Conservation (phyloP, 257 asterid species). For the Lavandula angustifolia region DNA sequence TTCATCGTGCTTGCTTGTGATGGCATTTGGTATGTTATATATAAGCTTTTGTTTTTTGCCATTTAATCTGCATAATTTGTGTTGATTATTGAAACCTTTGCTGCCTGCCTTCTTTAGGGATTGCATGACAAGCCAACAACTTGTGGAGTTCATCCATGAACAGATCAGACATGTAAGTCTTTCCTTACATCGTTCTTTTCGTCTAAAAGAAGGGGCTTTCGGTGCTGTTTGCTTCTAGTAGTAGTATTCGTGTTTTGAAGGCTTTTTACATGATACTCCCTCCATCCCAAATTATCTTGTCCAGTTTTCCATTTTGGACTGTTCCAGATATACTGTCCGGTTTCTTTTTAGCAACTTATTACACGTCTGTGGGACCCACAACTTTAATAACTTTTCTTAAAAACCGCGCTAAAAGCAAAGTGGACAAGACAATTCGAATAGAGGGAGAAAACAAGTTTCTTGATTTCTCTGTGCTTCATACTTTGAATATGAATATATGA, state of each 20-base stretch:
- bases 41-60: slow-evolving; percentile 11
- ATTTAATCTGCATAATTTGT: background rate
- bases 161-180: slow-evolving; percentile 75
- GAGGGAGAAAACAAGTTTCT: too few relatives aligned
- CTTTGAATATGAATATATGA: background rate
- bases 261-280: background rate
- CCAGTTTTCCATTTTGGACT: too few relatives aligned
- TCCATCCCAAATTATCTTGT: too few relatives aligned
- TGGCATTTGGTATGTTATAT: slow-evolving; percentile 82
- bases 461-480: background rate
- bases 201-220: background rate
- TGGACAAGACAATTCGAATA: too few relatives aligned
- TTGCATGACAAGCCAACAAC: slow-evolving; percentile 96
- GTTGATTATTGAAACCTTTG: background rate
- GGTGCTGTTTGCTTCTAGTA: background rate
- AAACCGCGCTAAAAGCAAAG: too few relatives aligned
- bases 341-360: too few relatives aligned
- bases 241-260: background rate
- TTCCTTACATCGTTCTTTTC: background rate
- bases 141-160: slow-evolving; percentile 82
- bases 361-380: too few relatives aligned
- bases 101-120: slow-evolving; percentile 58
- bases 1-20: slow-evolving; percentile 94
- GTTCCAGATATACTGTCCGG: too few relatives aligned
- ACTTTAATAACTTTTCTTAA: too few relatives aligned